Conservation (phyloP, 805 yeast genomes). For the Candida mattraensis region DNA sequence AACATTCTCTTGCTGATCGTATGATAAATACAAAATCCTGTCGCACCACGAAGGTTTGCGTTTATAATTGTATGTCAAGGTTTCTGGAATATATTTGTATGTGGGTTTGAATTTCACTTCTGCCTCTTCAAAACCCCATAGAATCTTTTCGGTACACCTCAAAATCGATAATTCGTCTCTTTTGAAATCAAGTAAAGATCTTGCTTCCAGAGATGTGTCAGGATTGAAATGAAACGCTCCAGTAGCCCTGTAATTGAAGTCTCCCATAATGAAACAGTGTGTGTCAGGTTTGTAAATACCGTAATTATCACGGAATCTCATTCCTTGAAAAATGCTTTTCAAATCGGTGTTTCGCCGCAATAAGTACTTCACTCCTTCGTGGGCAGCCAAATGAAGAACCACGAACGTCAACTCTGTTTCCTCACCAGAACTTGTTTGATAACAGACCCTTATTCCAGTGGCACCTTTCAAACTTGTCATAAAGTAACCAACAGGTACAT, state of each 20-base stretch:
- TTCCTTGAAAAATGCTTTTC: slow-evolving; percentile 45
- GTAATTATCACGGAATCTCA: slow-evolving; percentile 59
- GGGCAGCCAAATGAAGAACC: slow-evolving; percentile 72
- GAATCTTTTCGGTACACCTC: slow-evolving; percentile 42
- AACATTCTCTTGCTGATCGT: slow-evolving; percentile 29
- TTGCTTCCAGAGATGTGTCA: not conserved
- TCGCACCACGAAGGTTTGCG: slow-evolving; percentile 92
- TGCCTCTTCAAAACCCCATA: slow-evolving; percentile 67
- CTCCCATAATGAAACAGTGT: slow-evolving; percentile 80
- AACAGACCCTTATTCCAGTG: slow-evolving; percentile 54
- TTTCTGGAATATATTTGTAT: slow-evolving; percentile 60
- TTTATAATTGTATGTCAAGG: slow-evolving; percentile 48
- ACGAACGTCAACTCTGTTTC: slow-evolving; percentile 56
- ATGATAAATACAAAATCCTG: slow-evolving; percentile 61
- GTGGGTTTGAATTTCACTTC: slow-evolving; percentile 73
- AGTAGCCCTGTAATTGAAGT: slow-evolving; percentile 72
- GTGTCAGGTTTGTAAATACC: slow-evolving; percentile 49
- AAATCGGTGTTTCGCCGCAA: slow-evolving; percentile 54
- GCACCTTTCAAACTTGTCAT: slow-evolving; percentile 76
- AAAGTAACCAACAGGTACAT: slow-evolving; percentile 54
- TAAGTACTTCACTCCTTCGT: slow-evolving; percentile 58
- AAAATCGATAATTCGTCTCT: slow-evolving; percentile 53
- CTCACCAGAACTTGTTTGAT: slow-evolving; percentile 22
- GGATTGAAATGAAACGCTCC: slow-evolving; percentile 19
- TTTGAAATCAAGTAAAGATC: slow-evolving; percentile 19